Base-by-base conservation (phyloP, 2,329 filamentous ascomycete genomes). In the Fusarium sp. region DNA sequence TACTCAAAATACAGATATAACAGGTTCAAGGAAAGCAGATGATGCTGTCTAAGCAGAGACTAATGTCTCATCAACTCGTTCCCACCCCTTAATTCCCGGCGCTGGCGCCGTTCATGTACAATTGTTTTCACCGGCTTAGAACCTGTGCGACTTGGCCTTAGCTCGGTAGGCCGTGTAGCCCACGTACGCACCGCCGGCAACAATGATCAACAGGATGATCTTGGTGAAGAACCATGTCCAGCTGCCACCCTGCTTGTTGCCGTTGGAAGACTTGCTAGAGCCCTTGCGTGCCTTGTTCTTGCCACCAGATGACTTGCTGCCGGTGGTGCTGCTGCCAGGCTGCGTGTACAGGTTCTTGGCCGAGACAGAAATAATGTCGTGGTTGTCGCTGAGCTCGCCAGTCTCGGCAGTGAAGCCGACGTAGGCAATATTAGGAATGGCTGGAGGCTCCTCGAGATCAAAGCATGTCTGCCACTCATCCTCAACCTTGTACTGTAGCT, bases 361-460 rank as follows among this genome's bases (percentile, higher is more conserved):
- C 67, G 89, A 85, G 73, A 99, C 87, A 49, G 89, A 91, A 77
- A 98, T 89, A 79, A 99, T 96, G 81, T 99, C 96, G 85, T 97
- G 95, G 85, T 97, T 97, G 82, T 99, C 96, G 80, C 90, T 93
- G 70, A 99, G 88, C 83, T 99, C 95, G 76, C 96, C 96, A 17
- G 96, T 98, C 84, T 98, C 95, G 57, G 93, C 91, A 72, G 88
- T 91, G 81, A 93, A 93, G 59, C 90, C 91, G 25, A 93, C 87
- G 78, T 93, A 93, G 35, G 88, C 85, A 47, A 91, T 89, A 59
- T 88, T 84, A 54, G 96, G 96, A 69, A 99, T 91, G 73, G 92
- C 90, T 31, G 91, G 91, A 33, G 87, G 87, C 63, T 88, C 81
- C 63, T 85, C 85, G 20, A 87, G 87, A 75, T 92, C 90, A 82